These are phyloP conservation scores for Hirschfeldia incana DNA, from an alignment of 345 rosid genomes.

Conservation along the genomic window DNA sequence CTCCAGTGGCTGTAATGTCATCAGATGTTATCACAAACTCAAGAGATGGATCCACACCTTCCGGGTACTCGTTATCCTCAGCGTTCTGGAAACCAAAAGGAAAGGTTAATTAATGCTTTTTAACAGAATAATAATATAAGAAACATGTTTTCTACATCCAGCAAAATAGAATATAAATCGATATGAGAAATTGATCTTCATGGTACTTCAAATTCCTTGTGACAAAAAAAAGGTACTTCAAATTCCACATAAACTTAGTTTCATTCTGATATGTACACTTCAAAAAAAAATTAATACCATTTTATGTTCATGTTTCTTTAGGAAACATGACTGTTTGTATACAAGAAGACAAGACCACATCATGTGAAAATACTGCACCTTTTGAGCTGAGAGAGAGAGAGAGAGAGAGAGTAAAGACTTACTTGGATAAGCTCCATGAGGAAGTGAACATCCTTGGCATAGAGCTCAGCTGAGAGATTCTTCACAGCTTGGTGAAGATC, in stretches of 20 bases:
- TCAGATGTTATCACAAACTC: slow-evolving; percentile 68
- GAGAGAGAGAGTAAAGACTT: not conserved
- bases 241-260: not conserved
- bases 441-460: slow-evolving; percentile 66
- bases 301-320: no score
- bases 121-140: not conserved
- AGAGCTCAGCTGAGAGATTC: slow-evolving; percentile 68
- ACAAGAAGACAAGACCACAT: no score
- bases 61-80: slow-evolving; percentile 67
- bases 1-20: slow-evolving; percentile 71
- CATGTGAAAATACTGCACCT: no score
- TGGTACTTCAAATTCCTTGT: not conserved
- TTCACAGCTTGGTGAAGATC: slow-evolving; percentile 66
- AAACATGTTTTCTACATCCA: not conserved
- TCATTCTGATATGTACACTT: not conserved
- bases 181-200: not conserved
- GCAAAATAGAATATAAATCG: not conserved
- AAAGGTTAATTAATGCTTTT: not conserved
- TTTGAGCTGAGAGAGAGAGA: not conserved
- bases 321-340: no score
- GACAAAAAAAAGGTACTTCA: not conserved
- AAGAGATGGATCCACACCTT: slow-evolving; percentile 66
- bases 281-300: no score
- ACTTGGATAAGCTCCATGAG: slow-evolving; percentile 82
- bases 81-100: slow-evolving; percentile 51